A percentile compares a stretch with the other conserved stretches of the same genome.
Conservation (phyloP, 129 eudicot genomes). For the Flaveria bidentis region DNA sequence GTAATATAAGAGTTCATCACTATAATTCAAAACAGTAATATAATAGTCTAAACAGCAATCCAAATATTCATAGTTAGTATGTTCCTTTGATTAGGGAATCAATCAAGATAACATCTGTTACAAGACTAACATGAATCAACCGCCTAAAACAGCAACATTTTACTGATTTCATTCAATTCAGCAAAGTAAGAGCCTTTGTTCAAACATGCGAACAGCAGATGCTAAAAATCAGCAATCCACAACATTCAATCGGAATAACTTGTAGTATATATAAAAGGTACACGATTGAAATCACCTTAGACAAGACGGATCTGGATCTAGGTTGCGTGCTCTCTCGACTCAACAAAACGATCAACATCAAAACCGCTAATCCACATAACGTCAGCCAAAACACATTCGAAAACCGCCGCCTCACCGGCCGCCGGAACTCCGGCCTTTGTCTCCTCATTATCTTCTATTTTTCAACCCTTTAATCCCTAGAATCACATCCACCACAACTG, state of each 20-base stretch:
- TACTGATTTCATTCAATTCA: neutral
- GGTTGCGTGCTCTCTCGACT: conserved; percentile 59
- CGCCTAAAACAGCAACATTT: neutral
- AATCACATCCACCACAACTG: conserved; percentile 5
- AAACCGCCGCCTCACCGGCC: conserved; percentile 64
- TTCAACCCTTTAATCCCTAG: conserved; percentile 24
- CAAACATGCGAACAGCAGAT: neutral
- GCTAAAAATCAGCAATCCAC: conserved; percentile 13
- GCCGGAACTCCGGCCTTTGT: conserved; percentile 67
- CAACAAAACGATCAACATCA: conserved; percentile 64
- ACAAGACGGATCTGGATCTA: conserved; percentile 54
- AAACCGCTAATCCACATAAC: conserved; percentile 59
- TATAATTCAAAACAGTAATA: neutral
- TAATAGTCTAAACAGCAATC: neutral
- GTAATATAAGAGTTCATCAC: neutral
- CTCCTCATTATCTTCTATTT: conserved; percentile 56
- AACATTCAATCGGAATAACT: neutral
- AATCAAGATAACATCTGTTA: conserved; percentile 1
- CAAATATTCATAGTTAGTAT: neutral
- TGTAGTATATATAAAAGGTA: too few relatives aligned
- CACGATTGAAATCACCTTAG: conserved; percentile 55
- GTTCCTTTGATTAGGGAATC: conserved; percentile 7
- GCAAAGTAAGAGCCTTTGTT: neutral
- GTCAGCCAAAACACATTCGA: conserved; percentile 75
- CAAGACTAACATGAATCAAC: neutral